A percentile compares a stretch with the other conserved stretches of the same genome.
These are phyloP conservation scores for Sanghuangporus sanghuang DNA, from an alignment of 1,284 basidiomycete species.

Conservation along the genomic window DNA sequence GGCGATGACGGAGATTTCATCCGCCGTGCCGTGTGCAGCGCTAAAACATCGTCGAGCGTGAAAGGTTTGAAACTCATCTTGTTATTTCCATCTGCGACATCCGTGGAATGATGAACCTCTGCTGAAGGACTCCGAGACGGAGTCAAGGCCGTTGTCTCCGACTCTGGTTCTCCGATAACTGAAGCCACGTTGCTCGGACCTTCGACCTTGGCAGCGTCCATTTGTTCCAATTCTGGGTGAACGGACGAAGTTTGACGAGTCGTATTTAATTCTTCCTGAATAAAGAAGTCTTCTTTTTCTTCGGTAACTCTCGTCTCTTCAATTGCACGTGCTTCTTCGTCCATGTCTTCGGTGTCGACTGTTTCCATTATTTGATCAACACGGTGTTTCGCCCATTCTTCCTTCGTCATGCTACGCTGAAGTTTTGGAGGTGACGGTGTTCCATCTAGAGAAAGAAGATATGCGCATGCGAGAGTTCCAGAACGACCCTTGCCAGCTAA, in stretches of 20 bases:
- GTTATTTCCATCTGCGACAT: background rate
- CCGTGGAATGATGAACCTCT: background rate
- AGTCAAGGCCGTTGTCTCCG: background rate
- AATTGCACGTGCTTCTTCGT: slow-evolving; percentile 33
- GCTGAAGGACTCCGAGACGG: background rate
- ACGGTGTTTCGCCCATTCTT: slow-evolving; percentile 42
- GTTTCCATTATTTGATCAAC: slow-evolving; percentile 45
- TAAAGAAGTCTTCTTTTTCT: background rate
- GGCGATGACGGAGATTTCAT: slow-evolving; percentile 51
- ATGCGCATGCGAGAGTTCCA: slow-evolving; percentile 77
- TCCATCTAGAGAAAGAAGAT: slow-evolving; percentile 59
- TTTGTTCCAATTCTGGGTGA: background rate
- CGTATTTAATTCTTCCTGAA: background rate
- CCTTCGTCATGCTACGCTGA: slow-evolving; percentile 41
- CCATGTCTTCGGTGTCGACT: slow-evolving; percentile 22
- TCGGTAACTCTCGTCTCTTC: slow-evolving; percentile 25
- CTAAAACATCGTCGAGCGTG: slow-evolving; percentile 54
- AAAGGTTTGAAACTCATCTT: slow-evolving; percentile 24
- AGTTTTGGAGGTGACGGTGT: slow-evolving; percentile 43
- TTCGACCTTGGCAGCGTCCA: background rate
- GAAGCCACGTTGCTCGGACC: background rate
- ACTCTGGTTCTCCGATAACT: background rate
- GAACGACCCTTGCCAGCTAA: slow-evolving; percentile 78
- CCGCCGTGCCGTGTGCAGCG: slow-evolving; percentile 61
- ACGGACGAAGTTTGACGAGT: background rate